A percentile compares a stretch with the other conserved stretches of the same genome.
Conservation (phyloP, 1,284 basidiomycete genomes). For the Grifola frondosa region DNA sequence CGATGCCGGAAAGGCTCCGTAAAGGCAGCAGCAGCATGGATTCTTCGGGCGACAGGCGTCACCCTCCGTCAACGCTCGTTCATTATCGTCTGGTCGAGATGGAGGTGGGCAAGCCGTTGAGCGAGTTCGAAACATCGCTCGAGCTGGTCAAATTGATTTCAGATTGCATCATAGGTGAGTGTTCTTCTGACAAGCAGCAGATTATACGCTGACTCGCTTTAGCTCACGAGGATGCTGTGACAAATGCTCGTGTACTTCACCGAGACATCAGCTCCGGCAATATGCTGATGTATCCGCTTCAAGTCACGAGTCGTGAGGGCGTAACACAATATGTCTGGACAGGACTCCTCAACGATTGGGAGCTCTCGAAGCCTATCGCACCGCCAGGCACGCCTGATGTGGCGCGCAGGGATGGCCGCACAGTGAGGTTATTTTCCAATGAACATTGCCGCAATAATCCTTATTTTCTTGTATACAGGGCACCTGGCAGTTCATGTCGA, state of each 20-base stretch:
- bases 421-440: not conserved
- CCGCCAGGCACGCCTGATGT: not conserved
- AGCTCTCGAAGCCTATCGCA: not conserved
- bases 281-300: constrained; percentile 6
- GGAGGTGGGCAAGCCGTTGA: constrained; percentile 2
- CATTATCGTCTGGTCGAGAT: constrained; percentile 3
- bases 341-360: constrained; percentile 14
- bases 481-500: constrained; percentile 4
- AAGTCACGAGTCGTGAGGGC: not conserved
- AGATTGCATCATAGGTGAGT: not conserved
- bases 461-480: not conserved
- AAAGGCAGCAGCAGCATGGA: too few relatives aligned
- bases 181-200: too few relatives aligned
- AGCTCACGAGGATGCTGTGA: constrained; percentile 3
- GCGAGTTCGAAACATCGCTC: not conserved
- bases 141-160: not conserved
- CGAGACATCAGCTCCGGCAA: constrained; percentile 9
- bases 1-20: too few relatives aligned
- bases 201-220: not conserved
- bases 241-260: constrained; percentile 1
- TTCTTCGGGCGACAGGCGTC: too few relatives aligned
- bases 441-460: not conserved
- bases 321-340: constrained; percentile 3
- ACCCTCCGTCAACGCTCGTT: too few relatives aligned
- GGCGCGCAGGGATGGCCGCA: not conserved